phyloP scores from a whole-genome alignment of 106 monocot species.

The Alisma plantagoaquatica region DNA sequence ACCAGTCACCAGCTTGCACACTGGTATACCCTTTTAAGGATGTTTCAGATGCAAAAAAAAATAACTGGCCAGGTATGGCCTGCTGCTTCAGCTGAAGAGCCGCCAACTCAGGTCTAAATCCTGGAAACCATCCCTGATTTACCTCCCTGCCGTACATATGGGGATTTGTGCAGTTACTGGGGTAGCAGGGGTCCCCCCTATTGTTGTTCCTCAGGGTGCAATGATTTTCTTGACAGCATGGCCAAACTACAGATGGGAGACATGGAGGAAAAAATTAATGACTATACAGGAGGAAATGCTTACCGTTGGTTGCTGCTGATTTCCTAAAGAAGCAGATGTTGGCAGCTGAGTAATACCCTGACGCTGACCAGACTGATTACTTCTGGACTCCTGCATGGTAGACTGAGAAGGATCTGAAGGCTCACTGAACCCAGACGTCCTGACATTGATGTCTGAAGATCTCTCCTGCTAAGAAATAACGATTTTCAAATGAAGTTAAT shows the following conservation, averaged over 20 bases:
- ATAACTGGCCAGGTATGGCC: too few relatives aligned
- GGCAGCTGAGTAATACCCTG: conserved; percentile 20
- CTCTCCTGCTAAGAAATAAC: conserved; percentile 24
- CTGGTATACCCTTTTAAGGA: too few relatives aligned
- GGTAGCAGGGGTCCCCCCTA: too few relatives aligned
- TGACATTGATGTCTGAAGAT: conserved; percentile 22
- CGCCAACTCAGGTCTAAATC: not conserved
- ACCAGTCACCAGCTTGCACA: too few relatives aligned
- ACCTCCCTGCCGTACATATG: too few relatives aligned
- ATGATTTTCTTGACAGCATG: not conserved
- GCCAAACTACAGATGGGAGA: not conserved
- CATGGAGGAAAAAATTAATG: not conserved
- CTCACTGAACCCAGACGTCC: conserved; percentile 21
- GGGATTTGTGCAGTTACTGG: too few relatives aligned
- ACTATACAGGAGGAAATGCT: not conserved
- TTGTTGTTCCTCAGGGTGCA: too few relatives aligned
- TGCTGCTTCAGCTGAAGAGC: not conserved
- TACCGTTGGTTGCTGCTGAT: conserved; percentile 49
- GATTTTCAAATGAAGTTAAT: too few relatives aligned
- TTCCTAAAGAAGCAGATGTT: conserved; percentile 23
- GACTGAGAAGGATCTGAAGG: conserved; percentile 20
- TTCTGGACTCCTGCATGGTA: conserved; percentile 16
- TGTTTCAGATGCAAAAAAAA: too few relatives aligned
- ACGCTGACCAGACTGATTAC: conserved; percentile 21
- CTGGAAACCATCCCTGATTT: too few relatives aligned